Evolutionary conservation across 169 alveolate genomes (phyloP).

Genomic region (Cryptosporidium canis): DNA sequence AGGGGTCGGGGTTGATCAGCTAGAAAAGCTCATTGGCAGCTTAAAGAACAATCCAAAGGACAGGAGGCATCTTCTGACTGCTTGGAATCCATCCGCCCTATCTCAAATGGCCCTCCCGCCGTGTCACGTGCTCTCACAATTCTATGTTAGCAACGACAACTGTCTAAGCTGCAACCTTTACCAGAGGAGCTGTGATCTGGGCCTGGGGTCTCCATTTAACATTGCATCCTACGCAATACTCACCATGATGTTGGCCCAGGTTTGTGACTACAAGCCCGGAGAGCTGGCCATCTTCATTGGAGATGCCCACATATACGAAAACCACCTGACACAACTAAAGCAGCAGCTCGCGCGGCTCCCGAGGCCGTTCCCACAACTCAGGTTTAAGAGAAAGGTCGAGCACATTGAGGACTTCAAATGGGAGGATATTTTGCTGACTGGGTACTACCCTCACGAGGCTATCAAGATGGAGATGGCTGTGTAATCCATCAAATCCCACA

Average conservation of each 20-base stretch:
- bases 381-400: conserved; percentile 84
- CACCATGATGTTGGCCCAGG: conserved; percentile 96
- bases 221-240: conserved; percentile 96
- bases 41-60: conserved; percentile 92
- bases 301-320: conserved; percentile 94
- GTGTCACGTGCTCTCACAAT: conserved; percentile 96
- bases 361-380: conserved; percentile 95
- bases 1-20: conserved; percentile 95
- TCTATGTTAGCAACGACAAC: conserved; percentile 90
- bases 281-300: conserved; percentile 95
- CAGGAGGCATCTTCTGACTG: conserved; percentile 92
- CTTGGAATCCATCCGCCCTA: conserved; percentile 96
- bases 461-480: conserved; percentile 93
- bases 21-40: conserved; percentile 85
- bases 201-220: conserved; percentile 98
- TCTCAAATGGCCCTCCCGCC: conserved; percentile 98
- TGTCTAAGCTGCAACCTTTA: conserved; percentile 93
- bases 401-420: conserved; percentile 89
- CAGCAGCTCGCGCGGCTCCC: conserved; percentile 92
- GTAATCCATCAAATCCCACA: conserved; percentile 31
- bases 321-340: conserved; percentile 93
- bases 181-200: conserved; percentile 97
- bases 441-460: conserved; percentile 89
- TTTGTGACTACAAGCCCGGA: conserved; percentile 88
- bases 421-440: conserved; percentile 89